phyloP scores from a whole-genome alignment of 768 basidiomycete species.

The Leccinum uliginosum region DNA sequence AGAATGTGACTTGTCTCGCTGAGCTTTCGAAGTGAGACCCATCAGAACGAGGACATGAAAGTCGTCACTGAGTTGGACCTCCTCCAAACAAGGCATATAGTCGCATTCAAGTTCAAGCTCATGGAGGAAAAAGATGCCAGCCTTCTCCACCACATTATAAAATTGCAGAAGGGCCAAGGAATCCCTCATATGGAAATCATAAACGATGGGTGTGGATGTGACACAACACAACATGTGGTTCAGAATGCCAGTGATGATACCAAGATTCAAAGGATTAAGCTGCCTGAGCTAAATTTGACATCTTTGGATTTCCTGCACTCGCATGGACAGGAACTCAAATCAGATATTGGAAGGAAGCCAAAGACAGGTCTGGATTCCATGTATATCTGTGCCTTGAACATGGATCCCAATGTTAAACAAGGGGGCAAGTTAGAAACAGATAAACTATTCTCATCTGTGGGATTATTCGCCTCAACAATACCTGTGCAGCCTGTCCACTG shows the following conservation, averaged over 20 bases:
- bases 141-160: not conserved
- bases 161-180: not conserved
- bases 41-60: too few relatives aligned
- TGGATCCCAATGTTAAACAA: too few relatives aligned
- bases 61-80: too few relatives aligned
- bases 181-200: not conserved
- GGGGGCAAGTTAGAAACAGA: too few relatives aligned
- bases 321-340: not conserved
- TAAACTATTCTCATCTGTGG: not conserved
- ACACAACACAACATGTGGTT: not conserved
- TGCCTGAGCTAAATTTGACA: not conserved
- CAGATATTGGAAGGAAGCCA: slow-evolving; percentile 5
- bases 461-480: not conserved
- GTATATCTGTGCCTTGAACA: slow-evolving; percentile 2
- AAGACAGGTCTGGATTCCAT: not conserved
- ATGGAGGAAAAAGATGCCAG: not conserved
- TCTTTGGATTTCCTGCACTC: not conserved
- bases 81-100: too few relatives aligned
- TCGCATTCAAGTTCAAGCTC: not conserved
- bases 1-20: too few relatives aligned
- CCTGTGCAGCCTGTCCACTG: slow-evolving; percentile 4
- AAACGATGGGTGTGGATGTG: not conserved
- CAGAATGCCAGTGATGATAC: slow-evolving; percentile 2
- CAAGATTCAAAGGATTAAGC: slow-evolving; percentile 8
- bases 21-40: too few relatives aligned